These are phyloP conservation scores for Neltuma alba DNA, from an alignment of 306 rosid genomes.

Conservation along the genomic window DNA sequence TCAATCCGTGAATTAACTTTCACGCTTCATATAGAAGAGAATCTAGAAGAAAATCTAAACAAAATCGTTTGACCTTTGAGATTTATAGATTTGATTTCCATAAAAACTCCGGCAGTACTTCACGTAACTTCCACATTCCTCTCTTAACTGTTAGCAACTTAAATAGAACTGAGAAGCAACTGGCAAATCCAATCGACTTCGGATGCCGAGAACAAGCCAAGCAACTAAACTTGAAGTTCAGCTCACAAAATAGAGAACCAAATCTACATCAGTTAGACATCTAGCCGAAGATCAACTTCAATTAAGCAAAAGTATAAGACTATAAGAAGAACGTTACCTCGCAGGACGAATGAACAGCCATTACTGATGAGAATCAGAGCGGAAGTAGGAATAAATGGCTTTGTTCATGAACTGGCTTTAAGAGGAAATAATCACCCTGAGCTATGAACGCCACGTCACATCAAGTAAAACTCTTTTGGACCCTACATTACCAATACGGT, in stretches of 20 bases:
- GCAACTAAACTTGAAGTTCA: constrained; percentile 36
- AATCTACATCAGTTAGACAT: constrained; percentile 3
- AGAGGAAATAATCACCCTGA: constrained; percentile 5
- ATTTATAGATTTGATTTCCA: constrained; percentile 9
- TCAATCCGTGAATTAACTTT: constrained; percentile 37
- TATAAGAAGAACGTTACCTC: constrained; percentile 45
- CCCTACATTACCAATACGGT: constrained; percentile 7
- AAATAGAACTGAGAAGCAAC: not conserved
- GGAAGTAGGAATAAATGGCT: not conserved
- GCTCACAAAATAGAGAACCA: constrained; percentile 10
- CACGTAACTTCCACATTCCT: not conserved
- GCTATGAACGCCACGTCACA: constrained; percentile 45
- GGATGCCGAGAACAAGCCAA: constrained; percentile 27
- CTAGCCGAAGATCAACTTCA: constrained; percentile 12
- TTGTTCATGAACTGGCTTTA: constrained; percentile 22
- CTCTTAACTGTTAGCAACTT: constrained; percentile 1
- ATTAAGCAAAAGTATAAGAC: constrained; percentile 6
- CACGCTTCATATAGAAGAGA: not conserved
- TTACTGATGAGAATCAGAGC: constrained; percentile 26
- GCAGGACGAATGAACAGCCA: constrained; percentile 47
- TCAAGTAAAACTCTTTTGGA: constrained; percentile 8
- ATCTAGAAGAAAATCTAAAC: not conserved
- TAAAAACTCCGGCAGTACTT: not conserved
- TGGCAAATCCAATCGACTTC: not conserved
- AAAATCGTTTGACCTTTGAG: not conserved